Percentiles rank a stretch among this genome's conserved stretches.
phyloP scores from a whole-genome alignment of 2,329 filamentous ascomycete genomes.

The Dryadomyces quercus-mongolicae region DNA sequence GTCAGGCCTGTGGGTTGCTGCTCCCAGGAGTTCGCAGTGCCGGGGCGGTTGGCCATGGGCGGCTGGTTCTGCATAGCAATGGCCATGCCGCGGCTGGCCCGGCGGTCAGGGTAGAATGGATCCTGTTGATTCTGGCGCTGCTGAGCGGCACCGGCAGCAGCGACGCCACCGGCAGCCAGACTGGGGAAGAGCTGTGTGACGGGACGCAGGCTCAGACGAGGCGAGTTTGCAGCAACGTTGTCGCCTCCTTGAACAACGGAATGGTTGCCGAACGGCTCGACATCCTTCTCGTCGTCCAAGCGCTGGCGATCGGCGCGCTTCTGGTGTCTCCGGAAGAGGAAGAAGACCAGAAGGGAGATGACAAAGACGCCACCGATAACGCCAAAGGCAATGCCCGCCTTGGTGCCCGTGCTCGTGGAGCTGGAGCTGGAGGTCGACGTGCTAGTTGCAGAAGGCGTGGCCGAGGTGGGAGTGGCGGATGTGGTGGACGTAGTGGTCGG shows the following conservation, averaged over 20 bases:
- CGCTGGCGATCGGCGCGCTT: slow-evolving; percentile 46
- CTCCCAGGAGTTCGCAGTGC: slow-evolving; percentile 30
- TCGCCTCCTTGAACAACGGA: slow-evolving; percentile 13
- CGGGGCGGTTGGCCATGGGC: slow-evolving; percentile 16
- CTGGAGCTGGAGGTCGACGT: not conserved
- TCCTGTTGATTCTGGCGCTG: not conserved
- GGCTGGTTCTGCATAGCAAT: slow-evolving; percentile 22
- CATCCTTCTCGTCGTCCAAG: slow-evolving; percentile 50
- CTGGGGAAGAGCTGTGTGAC: slow-evolving; percentile 73
- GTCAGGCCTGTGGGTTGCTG: slow-evolving; percentile 34
- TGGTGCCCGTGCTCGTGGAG: slow-evolving; percentile 29
- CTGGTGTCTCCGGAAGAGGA: slow-evolving; percentile 58
- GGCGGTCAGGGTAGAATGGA: slow-evolving; percentile 27
- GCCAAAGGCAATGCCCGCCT: slow-evolving; percentile 78
- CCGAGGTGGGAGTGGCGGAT: not conserved
- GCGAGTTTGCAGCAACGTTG: slow-evolving; percentile 41
- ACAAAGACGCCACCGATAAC: slow-evolving; percentile 58
- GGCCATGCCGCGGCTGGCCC: slow-evolving; percentile 34
- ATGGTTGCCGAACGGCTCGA: slow-evolving; percentile 24
- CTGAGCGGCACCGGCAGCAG: not conserved
- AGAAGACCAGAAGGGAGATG: slow-evolving; percentile 55
- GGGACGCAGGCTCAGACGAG: slow-evolving; percentile 74
- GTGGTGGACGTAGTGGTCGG: not conserved
- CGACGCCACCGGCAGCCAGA: slow-evolving; percentile 23
- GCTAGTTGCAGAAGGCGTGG: not conserved